These are phyloP conservation scores for Mycena epipterygia DNA, from an alignment of 768 basidiomycete genomes.

Conservation along the genomic window DNA sequence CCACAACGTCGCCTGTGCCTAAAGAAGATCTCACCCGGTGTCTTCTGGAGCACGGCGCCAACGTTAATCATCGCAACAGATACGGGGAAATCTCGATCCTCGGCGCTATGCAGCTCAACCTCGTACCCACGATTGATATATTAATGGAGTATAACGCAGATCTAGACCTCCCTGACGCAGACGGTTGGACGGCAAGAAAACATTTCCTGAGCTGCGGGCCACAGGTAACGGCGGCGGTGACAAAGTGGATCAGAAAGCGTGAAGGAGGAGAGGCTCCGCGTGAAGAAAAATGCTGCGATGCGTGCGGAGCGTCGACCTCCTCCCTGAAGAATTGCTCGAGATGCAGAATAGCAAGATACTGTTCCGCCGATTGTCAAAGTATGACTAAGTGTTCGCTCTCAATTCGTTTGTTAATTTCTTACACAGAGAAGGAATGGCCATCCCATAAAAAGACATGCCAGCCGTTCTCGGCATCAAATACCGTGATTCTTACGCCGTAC, in stretches of 20 bases:
- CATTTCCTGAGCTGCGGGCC: conserved; percentile 26
- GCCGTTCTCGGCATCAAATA: conserved; percentile 58
- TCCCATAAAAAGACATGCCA: conserved; percentile 62
- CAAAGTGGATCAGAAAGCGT: conserved; percentile 53
- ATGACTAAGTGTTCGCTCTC: conserved; percentile 31
- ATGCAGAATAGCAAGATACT: conserved; percentile 65
- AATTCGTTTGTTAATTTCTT: background rate
- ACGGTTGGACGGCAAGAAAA: conserved; percentile 36
- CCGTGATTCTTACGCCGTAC: conserved; percentile 61
- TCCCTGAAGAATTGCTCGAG: conserved; percentile 57
- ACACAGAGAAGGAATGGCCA: conserved; percentile 61
- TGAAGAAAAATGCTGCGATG: conserved; percentile 62
- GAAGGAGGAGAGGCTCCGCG: conserved; percentile 56
- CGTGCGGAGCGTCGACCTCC: conserved; percentile 43
- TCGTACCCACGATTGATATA: conserved; percentile 53
- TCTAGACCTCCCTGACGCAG: conserved; percentile 53
- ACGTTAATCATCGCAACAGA: conserved; percentile 62
- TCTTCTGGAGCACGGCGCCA: conserved; percentile 61
- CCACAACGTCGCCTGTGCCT: conserved; percentile 44
- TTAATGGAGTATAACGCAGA: conserved; percentile 66
- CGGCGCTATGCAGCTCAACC: conserved; percentile 37
- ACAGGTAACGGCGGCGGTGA: conserved; percentile 29
- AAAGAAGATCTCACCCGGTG: conserved; percentile 50
- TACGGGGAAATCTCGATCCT: conserved; percentile 54
- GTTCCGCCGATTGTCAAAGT: conserved; percentile 70